These are phyloP conservation scores for Bonia amplexicaulis DNA, from an alignment of 176 grass and related monocot genomes.

Conservation along the genomic window DNA sequence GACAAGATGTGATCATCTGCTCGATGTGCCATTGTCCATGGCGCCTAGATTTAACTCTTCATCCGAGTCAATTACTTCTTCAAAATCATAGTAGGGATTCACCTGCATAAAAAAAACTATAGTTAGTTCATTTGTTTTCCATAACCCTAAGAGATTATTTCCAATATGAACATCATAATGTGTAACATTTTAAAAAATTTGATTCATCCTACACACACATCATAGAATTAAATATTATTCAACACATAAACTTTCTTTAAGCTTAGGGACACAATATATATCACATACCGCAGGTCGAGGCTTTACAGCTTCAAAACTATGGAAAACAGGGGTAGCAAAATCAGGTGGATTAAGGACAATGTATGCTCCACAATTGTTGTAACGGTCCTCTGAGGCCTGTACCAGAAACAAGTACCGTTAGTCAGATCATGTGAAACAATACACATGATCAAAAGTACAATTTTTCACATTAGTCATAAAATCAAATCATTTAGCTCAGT, in stretches of 20 bases:
- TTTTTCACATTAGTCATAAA: neutral
- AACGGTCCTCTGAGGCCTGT: constrained; percentile 73
- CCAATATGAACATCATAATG: neutral
- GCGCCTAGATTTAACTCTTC: constrained; percentile 78
- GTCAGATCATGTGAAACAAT: neutral
- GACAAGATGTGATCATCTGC: constrained; percentile 20
- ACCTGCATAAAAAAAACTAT: constrained; percentile 39
- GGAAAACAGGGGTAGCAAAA: constrained; percentile 79
- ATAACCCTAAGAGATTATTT: neutral
- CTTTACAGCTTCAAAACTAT: constrained; percentile 83
- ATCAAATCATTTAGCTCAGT: neutral
- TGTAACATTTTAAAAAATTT: neutral
- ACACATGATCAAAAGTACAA: neutral
- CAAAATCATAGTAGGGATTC: constrained; percentile 73
- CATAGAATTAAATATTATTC: neutral
- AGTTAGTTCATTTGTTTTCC: neutral
- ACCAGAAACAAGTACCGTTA: neutral
- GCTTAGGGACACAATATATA: neutral
- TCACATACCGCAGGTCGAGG: constrained; percentile 70
- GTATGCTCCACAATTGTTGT: constrained; percentile 84
- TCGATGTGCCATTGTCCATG: constrained; percentile 65
- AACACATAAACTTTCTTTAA: neutral
- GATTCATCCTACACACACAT: neutral
- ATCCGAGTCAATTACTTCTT: constrained; percentile 89
- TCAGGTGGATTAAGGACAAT: constrained; percentile 78